phyloP scores from a whole-genome alignment of 352 stramenopile species.

The Globisporangium takayamanum region DNA sequence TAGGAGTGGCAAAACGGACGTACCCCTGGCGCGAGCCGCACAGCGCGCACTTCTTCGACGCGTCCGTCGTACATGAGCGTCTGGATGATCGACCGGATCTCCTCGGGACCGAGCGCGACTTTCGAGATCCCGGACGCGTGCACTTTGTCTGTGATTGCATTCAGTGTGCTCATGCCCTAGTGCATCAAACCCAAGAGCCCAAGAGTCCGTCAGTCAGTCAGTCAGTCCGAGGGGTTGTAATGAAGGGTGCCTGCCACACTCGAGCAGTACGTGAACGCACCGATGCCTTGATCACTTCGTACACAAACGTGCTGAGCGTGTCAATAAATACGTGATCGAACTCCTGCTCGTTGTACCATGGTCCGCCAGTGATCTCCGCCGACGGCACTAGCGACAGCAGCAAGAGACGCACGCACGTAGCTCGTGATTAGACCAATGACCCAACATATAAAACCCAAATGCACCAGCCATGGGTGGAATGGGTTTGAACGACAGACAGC shows the following conservation, averaged over 20 bases:
- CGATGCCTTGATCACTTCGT: slow-evolving; percentile 84
- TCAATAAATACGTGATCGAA: slow-evolving; percentile 99
- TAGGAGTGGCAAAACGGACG: slow-evolving; percentile 5
- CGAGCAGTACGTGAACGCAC: slow-evolving; percentile 8
- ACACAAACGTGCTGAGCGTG: slow-evolving; percentile 93
- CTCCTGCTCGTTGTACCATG: slow-evolving; percentile 99
- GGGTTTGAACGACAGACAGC: too few species aligned
- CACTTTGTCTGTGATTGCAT: slow-evolving; percentile 87
- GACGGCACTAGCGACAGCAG: slow-evolving; percentile 75
- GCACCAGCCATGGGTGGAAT: not conserved
- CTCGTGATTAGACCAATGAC: too few species aligned
- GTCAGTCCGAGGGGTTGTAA: not conserved
- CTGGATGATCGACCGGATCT: slow-evolving; percentile 90
- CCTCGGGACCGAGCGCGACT: slow-evolving; percentile 85
- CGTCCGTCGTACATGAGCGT: slow-evolving; percentile 90
- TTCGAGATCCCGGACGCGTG: slow-evolving; percentile 88
- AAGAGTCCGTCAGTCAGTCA: not conserved
- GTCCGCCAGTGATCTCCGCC: slow-evolving; percentile 97
- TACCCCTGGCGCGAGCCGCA: slow-evolving; percentile 73
- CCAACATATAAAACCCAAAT: slow-evolving; percentile 1
- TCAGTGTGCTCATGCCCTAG: slow-evolving; percentile 78
- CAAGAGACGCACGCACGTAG: not conserved
- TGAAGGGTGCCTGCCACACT: not conserved
- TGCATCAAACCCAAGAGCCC: not conserved
- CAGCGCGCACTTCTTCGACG: slow-evolving; percentile 84